phyloP scores from a whole-genome alignment of 768 basidiomycete species.

The Austroboletus eburneus region DNA sequence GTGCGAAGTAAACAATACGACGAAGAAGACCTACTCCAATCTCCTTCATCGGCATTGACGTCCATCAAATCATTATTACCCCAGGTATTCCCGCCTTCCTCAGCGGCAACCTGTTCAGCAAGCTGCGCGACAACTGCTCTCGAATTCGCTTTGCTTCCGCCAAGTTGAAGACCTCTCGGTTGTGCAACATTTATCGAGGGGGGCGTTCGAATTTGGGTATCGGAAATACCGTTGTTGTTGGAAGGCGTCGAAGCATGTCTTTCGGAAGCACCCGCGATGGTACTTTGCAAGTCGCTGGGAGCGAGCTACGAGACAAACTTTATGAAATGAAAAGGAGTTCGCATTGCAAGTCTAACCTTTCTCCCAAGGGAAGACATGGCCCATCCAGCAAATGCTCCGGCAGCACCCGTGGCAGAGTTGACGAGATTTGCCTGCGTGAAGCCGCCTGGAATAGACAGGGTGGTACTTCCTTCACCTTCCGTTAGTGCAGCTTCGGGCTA shows the following conservation, averaged over 20 bases:
- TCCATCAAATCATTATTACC: constrained; percentile 84
- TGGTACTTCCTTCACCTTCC: constrained; percentile 36
- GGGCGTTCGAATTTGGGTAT: neutral
- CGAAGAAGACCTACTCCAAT: constrained; percentile 74
- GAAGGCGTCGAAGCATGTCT: constrained; percentile 42
- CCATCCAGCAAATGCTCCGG: constrained; percentile 92
- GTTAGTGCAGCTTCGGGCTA: constrained; percentile 55
- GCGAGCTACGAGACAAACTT: constrained; percentile 47
- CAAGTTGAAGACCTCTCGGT: constrained; percentile 66
- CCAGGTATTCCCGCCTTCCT: constrained; percentile 50
- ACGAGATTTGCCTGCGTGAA: constrained; percentile 46
- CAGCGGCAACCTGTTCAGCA: constrained; percentile 51
- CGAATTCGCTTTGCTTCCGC: constrained; percentile 46
- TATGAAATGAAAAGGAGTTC: neutral
- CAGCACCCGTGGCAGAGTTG: constrained; percentile 86
- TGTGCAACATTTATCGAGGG: constrained; percentile 29
- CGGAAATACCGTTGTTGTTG: constrained; percentile 4
- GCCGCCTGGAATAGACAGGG: constrained; percentile 27
- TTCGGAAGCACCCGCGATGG: constrained; percentile 44
- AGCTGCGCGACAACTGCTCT: constrained; percentile 48
- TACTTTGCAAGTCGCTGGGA: constrained; percentile 66
- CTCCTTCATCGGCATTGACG: constrained; percentile 87
- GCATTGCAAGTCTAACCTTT: constrained; percentile 45
- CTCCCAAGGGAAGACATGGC: constrained; percentile 88
- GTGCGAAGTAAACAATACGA: neutral